Percentiles rank a stretch among this genome's conserved stretches.
Conservation (phyloP, 495 filamentous ascomycete species). For the Penicillium mononematosum region DNA sequence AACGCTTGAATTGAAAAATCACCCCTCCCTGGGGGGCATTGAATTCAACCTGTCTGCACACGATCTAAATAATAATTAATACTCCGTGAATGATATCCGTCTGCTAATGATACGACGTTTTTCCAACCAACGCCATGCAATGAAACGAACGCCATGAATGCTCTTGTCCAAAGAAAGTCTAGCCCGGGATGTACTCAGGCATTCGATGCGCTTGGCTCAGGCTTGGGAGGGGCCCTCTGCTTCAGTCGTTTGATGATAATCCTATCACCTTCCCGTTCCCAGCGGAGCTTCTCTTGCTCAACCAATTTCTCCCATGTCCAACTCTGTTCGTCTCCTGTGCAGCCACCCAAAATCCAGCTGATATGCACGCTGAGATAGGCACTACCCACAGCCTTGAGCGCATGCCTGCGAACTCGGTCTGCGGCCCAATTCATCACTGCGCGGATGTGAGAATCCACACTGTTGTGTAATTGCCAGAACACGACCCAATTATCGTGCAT, state of each 20-base stretch:
- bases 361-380: slow-evolving; percentile 73
- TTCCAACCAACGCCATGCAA: slow-evolving; percentile 16
- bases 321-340: slow-evolving; percentile 58
- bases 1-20: slow-evolving; percentile 21
- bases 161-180: slow-evolving; percentile 4
- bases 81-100: slow-evolving; percentile 12
- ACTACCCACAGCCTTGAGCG: slow-evolving; percentile 80
- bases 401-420: slow-evolving; percentile 62
- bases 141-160: slow-evolving; percentile 18
- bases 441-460: slow-evolving; percentile 72
- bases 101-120: slow-evolving; percentile 18
- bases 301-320: slow-evolving; percentile 72
- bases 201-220: slow-evolving; percentile 22
- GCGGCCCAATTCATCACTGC: slow-evolving; percentile 79
- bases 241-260: slow-evolving; percentile 68
- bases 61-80: slow-evolving; percentile 12
- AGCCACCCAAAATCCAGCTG: slow-evolving; percentile 44
- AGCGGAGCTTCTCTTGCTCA: slow-evolving; percentile 67
- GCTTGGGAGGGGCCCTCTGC: slow-evolving; percentile 27
- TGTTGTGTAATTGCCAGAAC: slow-evolving; percentile 69
- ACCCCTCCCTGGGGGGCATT: slow-evolving; percentile 14
- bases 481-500: slow-evolving; percentile 76
- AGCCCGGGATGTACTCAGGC: slow-evolving; percentile 6
- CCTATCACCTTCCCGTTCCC: slow-evolving; percentile 68
- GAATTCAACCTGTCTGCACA: slow-evolving; percentile 19